These are phyloP conservation scores for Quercus robur DNA, from an alignment of 306 rosid species.

Conservation along the genomic window DNA sequence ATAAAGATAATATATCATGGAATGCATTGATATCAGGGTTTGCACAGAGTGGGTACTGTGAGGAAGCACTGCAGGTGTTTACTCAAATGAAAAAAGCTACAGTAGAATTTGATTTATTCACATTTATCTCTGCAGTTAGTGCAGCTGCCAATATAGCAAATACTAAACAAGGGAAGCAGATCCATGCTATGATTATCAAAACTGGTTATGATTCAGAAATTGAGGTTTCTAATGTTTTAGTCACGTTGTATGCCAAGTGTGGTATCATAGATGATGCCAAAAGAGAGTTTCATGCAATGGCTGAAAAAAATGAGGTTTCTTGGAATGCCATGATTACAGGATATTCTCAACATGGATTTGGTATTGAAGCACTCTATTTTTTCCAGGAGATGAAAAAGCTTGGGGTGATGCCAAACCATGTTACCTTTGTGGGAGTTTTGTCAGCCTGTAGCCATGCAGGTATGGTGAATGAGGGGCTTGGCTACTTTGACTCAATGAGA, in stretches of 20 bases:
- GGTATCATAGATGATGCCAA: slow-evolving; percentile 67
- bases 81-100: slow-evolving; percentile 55
- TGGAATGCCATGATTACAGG: slow-evolving; percentile 92
- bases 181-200: slow-evolving; percentile 72
- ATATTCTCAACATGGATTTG: slow-evolving; percentile 81
- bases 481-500: slow-evolving; percentile 68
- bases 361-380: slow-evolving; percentile 60
- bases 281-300: slow-evolving; percentile 64
- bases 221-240: slow-evolving; percentile 80
- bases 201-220: slow-evolving; percentile 66
- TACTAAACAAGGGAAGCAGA: slow-evolving; percentile 62
- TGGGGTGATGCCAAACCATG: slow-evolving; percentile 60
- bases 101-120: slow-evolving; percentile 60
- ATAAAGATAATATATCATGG: slow-evolving; percentile 72
- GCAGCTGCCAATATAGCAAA: slow-evolving; percentile 74
- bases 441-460: slow-evolving; percentile 94
- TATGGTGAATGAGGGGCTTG: slow-evolving; percentile 72
- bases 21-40: slow-evolving; percentile 80
- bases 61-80: slow-evolving; percentile 72
- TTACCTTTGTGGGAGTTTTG: slow-evolving; percentile 80
- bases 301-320: slow-evolving; percentile 67
- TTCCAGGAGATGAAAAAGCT: slow-evolving; percentile 69
- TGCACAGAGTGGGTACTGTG: slow-evolving; percentile 68
- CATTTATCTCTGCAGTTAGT: slow-evolving; percentile 77
- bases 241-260: slow-evolving; percentile 80